phyloP scores from a whole-genome alignment of 192 early-diverging fungal genomes.

The Backusella australiensis region DNA sequence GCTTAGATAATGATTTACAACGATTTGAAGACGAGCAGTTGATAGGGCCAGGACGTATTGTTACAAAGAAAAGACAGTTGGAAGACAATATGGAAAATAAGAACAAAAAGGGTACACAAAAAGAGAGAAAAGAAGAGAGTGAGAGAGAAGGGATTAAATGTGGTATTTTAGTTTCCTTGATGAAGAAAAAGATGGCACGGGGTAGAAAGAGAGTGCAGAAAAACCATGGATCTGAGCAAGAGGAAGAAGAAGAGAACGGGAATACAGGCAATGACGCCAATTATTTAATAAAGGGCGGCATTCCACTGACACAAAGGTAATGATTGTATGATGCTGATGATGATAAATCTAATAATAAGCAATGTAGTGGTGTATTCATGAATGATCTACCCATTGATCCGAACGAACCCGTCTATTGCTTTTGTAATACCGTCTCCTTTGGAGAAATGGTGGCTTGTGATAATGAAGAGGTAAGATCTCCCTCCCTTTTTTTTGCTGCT shows the following conservation, averaged over 20 bases:
- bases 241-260: background rate
- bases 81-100: slow-evolving; percentile 26
- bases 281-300: slow-evolving; percentile 22
- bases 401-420: slow-evolving; percentile 87
- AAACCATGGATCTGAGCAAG: background rate
- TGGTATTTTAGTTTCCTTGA: background rate
- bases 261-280: background rate
- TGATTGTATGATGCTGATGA: background rate
- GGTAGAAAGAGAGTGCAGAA: slow-evolving; percentile 16
- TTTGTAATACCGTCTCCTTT: slow-evolving; percentile 79
- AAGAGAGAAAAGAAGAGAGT: slow-evolving; percentile 8
- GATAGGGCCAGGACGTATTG: slow-evolving; percentile 50
- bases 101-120: slow-evolving; percentile 20
- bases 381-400: slow-evolving; percentile 67
- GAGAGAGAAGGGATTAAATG: slow-evolving; percentile 8
- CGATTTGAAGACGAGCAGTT: slow-evolving; percentile 92
- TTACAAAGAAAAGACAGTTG: slow-evolving; percentile 3
- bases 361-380: slow-evolving; percentile 21
- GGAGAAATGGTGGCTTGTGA: slow-evolving; percentile 90
- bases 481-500: background rate
- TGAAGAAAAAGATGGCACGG: background rate
- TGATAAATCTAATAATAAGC: background rate
- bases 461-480: slow-evolving; percentile 59
- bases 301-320: slow-evolving; percentile 28
- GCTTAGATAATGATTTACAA: slow-evolving; percentile 88